A percentile compares a stretch with the other conserved stretches of the same genome.
These are phyloP conservation scores for Pseudopyricularia javanii DNA, from an alignment of 2,329 filamentous ascomycete genomes.

Conservation along the genomic window DNA sequence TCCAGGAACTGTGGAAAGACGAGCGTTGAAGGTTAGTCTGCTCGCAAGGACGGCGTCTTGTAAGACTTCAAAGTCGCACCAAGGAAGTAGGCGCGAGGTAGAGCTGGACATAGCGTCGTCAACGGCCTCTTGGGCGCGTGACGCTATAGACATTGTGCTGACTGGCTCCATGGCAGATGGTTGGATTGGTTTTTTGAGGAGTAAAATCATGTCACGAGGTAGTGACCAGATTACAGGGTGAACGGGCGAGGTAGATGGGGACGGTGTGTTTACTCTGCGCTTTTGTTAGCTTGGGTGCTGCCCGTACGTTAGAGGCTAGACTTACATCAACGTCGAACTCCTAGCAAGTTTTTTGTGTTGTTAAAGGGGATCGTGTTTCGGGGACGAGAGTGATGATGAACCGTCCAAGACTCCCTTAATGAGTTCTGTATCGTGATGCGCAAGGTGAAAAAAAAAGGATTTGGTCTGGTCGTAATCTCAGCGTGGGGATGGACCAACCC, in stretches of 20 bases:
- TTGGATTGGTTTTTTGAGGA: not conserved
- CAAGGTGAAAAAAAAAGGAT: not conserved
- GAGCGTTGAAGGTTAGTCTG: not conserved
- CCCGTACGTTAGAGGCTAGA: not conserved
- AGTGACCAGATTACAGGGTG: not conserved
- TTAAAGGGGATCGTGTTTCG: not conserved
- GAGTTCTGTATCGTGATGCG: not conserved
- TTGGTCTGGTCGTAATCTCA: not conserved
- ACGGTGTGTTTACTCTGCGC: not conserved
- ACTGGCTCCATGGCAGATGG: not conserved
- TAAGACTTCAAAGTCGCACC: not conserved
- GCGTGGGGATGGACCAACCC: not conserved
- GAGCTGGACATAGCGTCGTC: not conserved
- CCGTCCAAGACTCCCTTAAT: not conserved
- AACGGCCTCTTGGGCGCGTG: not conserved
- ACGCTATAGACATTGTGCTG: not conserved
- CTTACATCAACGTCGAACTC: not conserved
- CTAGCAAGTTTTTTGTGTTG: not conserved
- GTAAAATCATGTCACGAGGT: not conserved
- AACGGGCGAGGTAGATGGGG: not conserved
- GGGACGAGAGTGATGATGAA: not conserved
- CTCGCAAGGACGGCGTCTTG: not conserved
- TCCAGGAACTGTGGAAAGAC: conserved; percentile 15
- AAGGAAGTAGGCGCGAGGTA: not conserved
- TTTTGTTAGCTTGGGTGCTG: not conserved